Conservation (phyloP, 257 asterid species). For the Plantago elongata region DNA sequence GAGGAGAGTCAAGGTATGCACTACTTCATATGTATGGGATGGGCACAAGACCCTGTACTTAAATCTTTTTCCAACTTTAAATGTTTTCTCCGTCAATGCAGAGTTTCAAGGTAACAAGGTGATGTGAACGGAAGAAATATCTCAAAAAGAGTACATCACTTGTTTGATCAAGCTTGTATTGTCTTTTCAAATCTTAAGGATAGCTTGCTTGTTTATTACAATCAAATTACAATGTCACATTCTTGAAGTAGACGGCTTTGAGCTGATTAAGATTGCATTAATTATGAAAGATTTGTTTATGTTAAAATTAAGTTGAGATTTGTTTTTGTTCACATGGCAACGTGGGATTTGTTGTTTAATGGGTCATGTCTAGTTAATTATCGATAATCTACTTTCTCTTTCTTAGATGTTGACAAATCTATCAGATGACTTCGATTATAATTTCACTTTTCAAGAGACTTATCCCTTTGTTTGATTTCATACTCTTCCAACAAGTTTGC, state of each 20-base stretch:
- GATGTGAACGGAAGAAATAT: slow-evolving; percentile 14
- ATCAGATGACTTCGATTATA: no score
- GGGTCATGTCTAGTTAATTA: neutral
- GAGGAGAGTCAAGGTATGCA: slow-evolving; percentile 66
- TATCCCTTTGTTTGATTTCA: no score
- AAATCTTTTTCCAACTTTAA: neutral
- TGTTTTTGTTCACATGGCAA: neutral
- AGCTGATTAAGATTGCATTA: neutral
- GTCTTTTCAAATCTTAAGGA: slow-evolving; percentile 3
- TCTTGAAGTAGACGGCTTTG: neutral
- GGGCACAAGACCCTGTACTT: neutral
- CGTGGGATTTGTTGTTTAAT: slow-evolving; percentile 1
- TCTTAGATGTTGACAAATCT: neutral
- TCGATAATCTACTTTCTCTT: neutral
- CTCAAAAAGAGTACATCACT: neutral
- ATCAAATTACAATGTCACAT: neutral
- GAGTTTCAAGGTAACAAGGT: slow-evolving; percentile 55
- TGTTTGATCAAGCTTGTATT: neutral
- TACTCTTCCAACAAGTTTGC: no score
- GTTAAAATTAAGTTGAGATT: neutral
- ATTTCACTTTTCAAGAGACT: no score
- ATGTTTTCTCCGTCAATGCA: slow-evolving; percentile 21
- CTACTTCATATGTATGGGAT: neutral
- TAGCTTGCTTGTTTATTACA: neutral
- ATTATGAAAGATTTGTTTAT: neutral